A percentile compares a stretch with the other conserved stretches of the same genome.
These are phyloP conservation scores for Claviceps pazoutovae DNA, from an alignment of 2,329 filamentous ascomycete species.

Conservation along the genomic window DNA sequence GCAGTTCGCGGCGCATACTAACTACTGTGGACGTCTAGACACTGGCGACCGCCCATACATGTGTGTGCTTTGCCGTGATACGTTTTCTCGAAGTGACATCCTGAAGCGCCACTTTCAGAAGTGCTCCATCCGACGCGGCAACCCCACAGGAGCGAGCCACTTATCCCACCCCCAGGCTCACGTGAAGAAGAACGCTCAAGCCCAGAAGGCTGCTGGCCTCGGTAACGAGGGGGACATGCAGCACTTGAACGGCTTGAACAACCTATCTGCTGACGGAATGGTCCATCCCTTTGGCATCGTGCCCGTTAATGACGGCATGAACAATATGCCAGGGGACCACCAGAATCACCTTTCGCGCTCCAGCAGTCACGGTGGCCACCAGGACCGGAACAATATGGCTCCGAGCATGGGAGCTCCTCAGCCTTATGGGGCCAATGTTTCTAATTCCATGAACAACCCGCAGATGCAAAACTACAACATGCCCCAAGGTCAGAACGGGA, in stretches of 20 bases:
- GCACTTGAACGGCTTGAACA: constrained; percentile 47
- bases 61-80: constrained; percentile 95
- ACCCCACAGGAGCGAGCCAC: constrained; percentile 89
- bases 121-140: constrained; percentile 90
- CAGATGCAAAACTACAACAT: constrained; percentile 52
- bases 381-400: constrained; percentile 42
- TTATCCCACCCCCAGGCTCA: constrained; percentile 85
- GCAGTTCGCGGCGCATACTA: constrained; percentile 14
- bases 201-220: constrained; percentile 41
- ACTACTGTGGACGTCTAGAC: constrained; percentile 41
- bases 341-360: constrained; percentile 43
- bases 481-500: constrained; percentile 47
- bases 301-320: constrained; percentile 42
- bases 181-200: constrained; percentile 60
- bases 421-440: constrained; percentile 43
- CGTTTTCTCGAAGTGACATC: constrained; percentile 94
- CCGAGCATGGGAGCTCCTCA: constrained; percentile 38
- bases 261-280: constrained; percentile 43
- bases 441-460: constrained; percentile 50
- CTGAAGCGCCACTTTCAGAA: constrained; percentile 98
- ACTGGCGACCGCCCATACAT: constrained; percentile 96
- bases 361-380: constrained; percentile 41
- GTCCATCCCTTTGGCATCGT: constrained; percentile 44
- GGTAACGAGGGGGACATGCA: constrained; percentile 40
- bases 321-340: constrained; percentile 46